Evolutionary conservation across 2,329 filamentous ascomycete species (phyloP).

Genomic region (Epichloe typhina): DNA sequence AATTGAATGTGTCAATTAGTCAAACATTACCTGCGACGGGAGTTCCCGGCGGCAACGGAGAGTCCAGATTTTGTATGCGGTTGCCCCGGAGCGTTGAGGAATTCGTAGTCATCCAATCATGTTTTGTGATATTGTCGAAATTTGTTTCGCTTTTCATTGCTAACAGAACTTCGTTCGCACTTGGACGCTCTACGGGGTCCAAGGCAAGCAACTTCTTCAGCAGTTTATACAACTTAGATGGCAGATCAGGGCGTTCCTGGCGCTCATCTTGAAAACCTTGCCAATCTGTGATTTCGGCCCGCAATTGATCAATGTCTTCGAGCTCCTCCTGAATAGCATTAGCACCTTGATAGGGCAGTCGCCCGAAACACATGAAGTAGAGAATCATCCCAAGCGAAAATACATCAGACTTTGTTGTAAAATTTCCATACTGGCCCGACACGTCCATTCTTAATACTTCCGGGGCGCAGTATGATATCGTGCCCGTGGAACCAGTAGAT

Average conservation of each 20-base stretch:
- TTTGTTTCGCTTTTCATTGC: slow-evolving; percentile 58
- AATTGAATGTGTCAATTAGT: neutral
- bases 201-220: slow-evolving; percentile 70
- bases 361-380: slow-evolving; percentile 93
- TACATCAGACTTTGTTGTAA: slow-evolving; percentile 95
- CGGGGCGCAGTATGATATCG: slow-evolving; percentile 93
- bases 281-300: slow-evolving; percentile 79
- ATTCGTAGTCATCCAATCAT: slow-evolving; percentile 21
- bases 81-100: slow-evolving; percentile 27
- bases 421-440: slow-evolving; percentile 71
- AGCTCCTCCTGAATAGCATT: slow-evolving; percentile 81
- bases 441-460: slow-evolving; percentile 67
- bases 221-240: slow-evolving; percentile 72
- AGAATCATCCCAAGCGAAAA: slow-evolving; percentile 97
- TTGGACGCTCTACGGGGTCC: slow-evolving; percentile 63
- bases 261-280: slow-evolving; percentile 70
- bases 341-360: slow-evolving; percentile 72
- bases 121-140: slow-evolving; percentile 28
- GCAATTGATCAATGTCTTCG: slow-evolving; percentile 75
- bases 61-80: slow-evolving; percentile 43
- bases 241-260: slow-evolving; percentile 66
- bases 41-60: slow-evolving; percentile 34
- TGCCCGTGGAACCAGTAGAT: slow-evolving; percentile 87
- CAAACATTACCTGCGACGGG: slow-evolving; percentile 30
- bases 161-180: slow-evolving; percentile 70